Evolutionary conservation across 2,329 filamentous ascomycete species (phyloP).

Genomic region (Aspergillus texensis): DNA sequence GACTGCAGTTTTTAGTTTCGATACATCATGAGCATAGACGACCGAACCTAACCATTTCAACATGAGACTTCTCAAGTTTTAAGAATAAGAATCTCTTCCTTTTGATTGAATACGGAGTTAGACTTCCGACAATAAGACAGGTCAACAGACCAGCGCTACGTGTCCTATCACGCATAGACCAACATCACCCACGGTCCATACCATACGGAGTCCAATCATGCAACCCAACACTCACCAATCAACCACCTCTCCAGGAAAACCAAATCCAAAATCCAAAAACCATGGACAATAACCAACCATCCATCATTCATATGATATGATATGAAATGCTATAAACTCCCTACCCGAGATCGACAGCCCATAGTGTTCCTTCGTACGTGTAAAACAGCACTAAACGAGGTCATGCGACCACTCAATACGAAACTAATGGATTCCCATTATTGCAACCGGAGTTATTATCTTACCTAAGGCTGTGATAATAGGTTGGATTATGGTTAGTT

Average conservation of each 20-base stretch:
- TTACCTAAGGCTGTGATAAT: too few species aligned
- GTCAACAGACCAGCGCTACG: neutral
- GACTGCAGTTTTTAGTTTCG: neutral
- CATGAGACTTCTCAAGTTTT: neutral
- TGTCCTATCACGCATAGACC: neutral
- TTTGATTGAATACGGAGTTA: neutral
- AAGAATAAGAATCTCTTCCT: neutral
- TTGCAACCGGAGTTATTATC: too few species aligned
- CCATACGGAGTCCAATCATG: too few species aligned
- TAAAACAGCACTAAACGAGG: neutral
- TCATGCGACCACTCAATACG: neutral
- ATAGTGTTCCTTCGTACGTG: neutral
- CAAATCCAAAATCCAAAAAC: too few species aligned
- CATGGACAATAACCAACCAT: too few species aligned
- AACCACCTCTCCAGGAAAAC: too few species aligned
- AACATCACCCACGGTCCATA: neutral
- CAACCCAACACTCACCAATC: too few species aligned
- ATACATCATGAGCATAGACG: neutral
- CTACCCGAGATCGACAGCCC: too few species aligned
- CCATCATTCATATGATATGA: too few species aligned
- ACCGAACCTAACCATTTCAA: neutral
- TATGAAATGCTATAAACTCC: too few species aligned
- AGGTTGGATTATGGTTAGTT: too few species aligned
- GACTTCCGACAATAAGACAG: neutral
- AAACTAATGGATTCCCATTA: neutral